Base-by-base conservation (phyloP, 352 stramenopile genomes). In the Phytophthora chlamydospora region DNA sequence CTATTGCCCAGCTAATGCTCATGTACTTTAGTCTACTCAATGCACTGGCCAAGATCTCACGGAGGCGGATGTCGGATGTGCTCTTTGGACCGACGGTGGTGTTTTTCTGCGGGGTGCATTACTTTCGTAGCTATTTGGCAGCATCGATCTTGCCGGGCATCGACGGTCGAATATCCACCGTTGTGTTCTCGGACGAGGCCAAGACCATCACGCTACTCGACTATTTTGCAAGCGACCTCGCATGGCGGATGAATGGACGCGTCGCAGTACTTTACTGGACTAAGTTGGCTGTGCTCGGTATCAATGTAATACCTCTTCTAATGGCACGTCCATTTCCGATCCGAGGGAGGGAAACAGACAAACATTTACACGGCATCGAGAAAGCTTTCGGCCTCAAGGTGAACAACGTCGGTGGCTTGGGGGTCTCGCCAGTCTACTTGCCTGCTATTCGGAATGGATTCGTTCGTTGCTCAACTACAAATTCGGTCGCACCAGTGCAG, bases 211-310 rank as follows among this genome's bases (percentile, higher is more conserved):
- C 33, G 1, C 40, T 75, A 11, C 3, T 65, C 0, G 57, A 79
- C 17, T 63, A 73, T 24, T 73, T 83, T 33, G 43, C 17, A 0
- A 55, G 50, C 0, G 51, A 63, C 38, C n/a, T 68, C 4, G 62
- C 70, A 12, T 50, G 74, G 12, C 54, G 73, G 1, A 60, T 79
- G 24, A 73, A 78, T 52, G 73, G 70, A 1, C 76, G 69, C 10
- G 47, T 79, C 10, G 21, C 32, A 7, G 12, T 47, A 1, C 34
- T 83, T 0, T 64, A 76, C 16, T 49, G 44, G 27, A 19, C 43
- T 9, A 82, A 82, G 43, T 19, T 82, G 2, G 10, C 55, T 10
- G 9, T 78, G 14, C 32, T 82, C 0, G 62, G 36, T 3, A 7
- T 75, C 16, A 78, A 76, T 47, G 32, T 76, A 0, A 1, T 78